Evolutionary conservation across 1,139 yeast species (phyloP).

Genomic region (Saccharomyces hybrid): DNA sequence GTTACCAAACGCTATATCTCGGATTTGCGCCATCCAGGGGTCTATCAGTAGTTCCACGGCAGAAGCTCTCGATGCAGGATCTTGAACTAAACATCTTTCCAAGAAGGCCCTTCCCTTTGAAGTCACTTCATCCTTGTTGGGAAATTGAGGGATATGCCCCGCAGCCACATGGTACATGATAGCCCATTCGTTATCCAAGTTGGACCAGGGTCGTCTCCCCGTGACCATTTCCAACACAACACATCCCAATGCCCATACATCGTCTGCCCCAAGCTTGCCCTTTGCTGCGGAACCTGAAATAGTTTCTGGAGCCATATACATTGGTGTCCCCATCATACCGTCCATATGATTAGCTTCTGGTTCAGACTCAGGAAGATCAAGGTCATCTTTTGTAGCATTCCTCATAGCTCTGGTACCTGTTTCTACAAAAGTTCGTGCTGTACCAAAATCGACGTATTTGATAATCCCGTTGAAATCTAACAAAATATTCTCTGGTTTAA

Average conservation of each 20-base stretch:
- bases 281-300: conserved; percentile 66
- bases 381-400: background rate
- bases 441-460: conserved; percentile 91
- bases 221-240: conserved; percentile 79
- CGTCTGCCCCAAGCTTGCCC: conserved; percentile 65
- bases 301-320: conserved; percentile 98
- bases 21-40: conserved; percentile 79
- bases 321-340: conserved; percentile 87
- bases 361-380: conserved; percentile 2
- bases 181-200: conserved; percentile 94
- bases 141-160: conserved; percentile 83
- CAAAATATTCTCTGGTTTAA: conserved; percentile 85
- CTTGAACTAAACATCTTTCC: conserved; percentile 69
- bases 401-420: background rate
- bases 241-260: conserved; percentile 79
- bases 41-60: conserved; percentile 81
- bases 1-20: conserved; percentile 58
- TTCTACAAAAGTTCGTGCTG: conserved; percentile 54
- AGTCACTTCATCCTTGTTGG: conserved; percentile 69
- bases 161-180: conserved; percentile 97
- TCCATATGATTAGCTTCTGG: conserved; percentile 11
- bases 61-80: conserved; percentile 69
- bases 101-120: conserved; percentile 65
- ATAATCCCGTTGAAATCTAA: conserved; percentile 85
- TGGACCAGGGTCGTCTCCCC: conserved; percentile 81